phyloP scores from a whole-genome alignment of 2,329 filamentous ascomycete genomes.

The Trichoderma aggressivum region DNA sequence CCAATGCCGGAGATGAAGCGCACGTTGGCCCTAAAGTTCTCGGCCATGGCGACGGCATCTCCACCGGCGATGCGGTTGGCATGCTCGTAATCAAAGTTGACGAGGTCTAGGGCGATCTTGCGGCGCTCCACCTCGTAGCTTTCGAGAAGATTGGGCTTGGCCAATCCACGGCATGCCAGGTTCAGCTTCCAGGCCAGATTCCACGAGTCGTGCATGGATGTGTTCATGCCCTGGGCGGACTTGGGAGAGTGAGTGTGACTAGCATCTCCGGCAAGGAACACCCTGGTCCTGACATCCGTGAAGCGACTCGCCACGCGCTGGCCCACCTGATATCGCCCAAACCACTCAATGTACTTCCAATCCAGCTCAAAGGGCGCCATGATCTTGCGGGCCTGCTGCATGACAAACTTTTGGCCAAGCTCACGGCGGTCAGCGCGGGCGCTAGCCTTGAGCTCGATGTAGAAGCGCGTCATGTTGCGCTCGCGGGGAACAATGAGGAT shows the following conservation, averaged over 20 bases:
- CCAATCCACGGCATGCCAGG: constrained; percentile 42
- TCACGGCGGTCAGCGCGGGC: constrained; percentile 54
- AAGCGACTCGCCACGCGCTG: constrained; percentile 61
- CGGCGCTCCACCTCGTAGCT: constrained; percentile 54
- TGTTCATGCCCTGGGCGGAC: constrained; percentile 70
- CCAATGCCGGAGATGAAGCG: constrained; percentile 72
- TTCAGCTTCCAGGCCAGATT: constrained; percentile 58
- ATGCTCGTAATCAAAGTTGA: constrained; percentile 59
- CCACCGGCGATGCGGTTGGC: constrained; percentile 58
- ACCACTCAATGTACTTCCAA: constrained; percentile 63
- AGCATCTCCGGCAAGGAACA: constrained; percentile 70
- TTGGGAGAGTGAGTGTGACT: constrained; percentile 54
- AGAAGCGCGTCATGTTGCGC: constrained; percentile 59
- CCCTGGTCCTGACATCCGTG: constrained; percentile 49
- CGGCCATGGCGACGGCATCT: constrained; percentile 59
- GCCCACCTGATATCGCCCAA: constrained; percentile 55
- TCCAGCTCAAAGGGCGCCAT: constrained; percentile 64
- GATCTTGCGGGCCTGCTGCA: constrained; percentile 61
- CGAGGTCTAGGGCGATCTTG: constrained; percentile 62
- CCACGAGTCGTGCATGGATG: constrained; percentile 62
- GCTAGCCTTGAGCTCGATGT: constrained; percentile 57
- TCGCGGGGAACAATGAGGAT: constrained; percentile 65
- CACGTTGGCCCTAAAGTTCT: constrained; percentile 68
- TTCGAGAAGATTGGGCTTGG: constrained; percentile 41
- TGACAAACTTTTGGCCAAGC: constrained; percentile 61